Base-by-base conservation (phyloP, 352 stramenopile species). In the Phytophthora europaea region DNA sequence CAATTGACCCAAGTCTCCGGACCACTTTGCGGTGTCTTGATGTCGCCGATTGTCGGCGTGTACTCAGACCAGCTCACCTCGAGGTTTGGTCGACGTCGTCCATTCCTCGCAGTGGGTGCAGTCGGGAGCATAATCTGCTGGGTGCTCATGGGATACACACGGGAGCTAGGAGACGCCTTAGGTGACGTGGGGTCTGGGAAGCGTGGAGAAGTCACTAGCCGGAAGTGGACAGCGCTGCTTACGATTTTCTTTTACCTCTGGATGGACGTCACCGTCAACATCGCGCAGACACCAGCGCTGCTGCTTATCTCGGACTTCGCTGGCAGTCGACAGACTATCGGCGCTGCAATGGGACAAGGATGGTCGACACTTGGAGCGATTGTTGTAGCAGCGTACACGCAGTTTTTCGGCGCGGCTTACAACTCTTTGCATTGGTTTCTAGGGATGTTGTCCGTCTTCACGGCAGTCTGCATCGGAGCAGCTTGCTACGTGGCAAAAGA, bases 241-340 rank as follows among this genome's bases (percentile, higher is more conserved):
- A 87, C 74, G 1, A 75, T 89, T n/a, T 62, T 88, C 47, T 88
- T 87, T 61, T 89, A 91, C 77, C 62, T 79, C 3, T 89, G 81
- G 82, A 91, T 91, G 84, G 84, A 90, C 53, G 72, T 91, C 22
- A 83, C 76, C 23, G 72, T 89, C 50, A 89, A 91, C 61, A 31
- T 91, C n/a, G 78, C 81, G 4, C 75, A 84, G 59, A 85, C 72
- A 1, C 81, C 82, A 18, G 76, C 72, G 16, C 70, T 83, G 59
- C 33, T 91, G 45, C 31, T 91, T 15, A 83, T 91, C 26, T 76
- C 84, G 5, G 84, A 91, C 36, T 85, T 91, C 50, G 84, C 84
- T 23, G 82, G 82, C 9, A 79, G 79, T 15, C 80, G 84, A 12
- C 84, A 91, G 61, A 89, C 83, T 15, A 67, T 74, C 12, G 82